Evolutionary conservation across 2,329 filamentous ascomycete genomes (phyloP), one percentile per base, ranked within the genome.

Genomic region (Arthrobotrys entomopaga): DNA sequence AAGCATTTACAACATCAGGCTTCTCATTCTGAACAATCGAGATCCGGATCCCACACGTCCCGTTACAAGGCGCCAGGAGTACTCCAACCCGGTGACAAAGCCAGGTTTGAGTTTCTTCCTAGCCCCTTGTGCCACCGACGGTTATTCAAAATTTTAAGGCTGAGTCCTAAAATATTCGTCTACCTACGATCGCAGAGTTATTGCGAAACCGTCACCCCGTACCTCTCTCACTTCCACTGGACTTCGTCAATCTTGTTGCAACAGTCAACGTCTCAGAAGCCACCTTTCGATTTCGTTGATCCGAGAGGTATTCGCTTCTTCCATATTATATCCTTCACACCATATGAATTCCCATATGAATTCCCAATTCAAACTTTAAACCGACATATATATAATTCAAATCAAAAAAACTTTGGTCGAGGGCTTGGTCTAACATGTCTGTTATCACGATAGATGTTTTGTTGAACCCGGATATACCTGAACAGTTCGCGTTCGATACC

Each of bases 391-490:
- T 34, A 7, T 6, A 34, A 34, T 8, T n/a, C 29, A 34, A 34
- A 34, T 3, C 5, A 34, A n/a, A n/a, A n/a, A n/a, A n/a, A n/a
- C n/a, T n/a, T n/a, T 34, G 29, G 29, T 34, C 29, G 29, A 34
- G 2, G 52, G 16, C 26, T 26, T 0, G 13, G n/a, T 59, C 42
- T 69, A 56, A 69, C 56, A 69, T 69, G 65, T 20, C 48, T 56
- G 38, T 59, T 49, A 56, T 61, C 3, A 61, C 22, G 24, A 24
- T 69, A 61, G 65, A 50, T 24, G 48, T 69, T 26, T 48, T 61
- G 7, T 43, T 69, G 24, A 48, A 69, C 20, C 16, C 43, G 13
- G 26, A 42, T 43, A 24, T 40, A 13, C 46, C 19, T 13, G n/a
- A n/a, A n/a, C 15, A 15, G 10, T 20, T 24, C 49, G 56, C 53